phyloP scores from a whole-genome alignment of 352 stramenopile species.

The Pythium brassicae region DNA sequence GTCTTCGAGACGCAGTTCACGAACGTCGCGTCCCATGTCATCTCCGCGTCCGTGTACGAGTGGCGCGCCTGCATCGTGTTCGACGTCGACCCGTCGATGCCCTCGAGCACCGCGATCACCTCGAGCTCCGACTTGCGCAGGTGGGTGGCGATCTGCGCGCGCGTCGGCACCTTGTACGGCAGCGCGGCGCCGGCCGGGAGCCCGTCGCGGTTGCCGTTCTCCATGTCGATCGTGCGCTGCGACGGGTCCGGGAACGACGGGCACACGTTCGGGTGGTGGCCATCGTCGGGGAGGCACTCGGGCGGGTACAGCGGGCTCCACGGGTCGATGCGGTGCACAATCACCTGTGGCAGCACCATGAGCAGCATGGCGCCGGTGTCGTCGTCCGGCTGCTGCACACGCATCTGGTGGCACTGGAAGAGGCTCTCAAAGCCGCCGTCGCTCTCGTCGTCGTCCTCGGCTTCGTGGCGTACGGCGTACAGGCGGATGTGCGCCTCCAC shows the following conservation, averaged over 20 bases:
- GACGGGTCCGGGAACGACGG: constrained; percentile 68
- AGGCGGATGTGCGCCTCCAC: constrained; percentile 80
- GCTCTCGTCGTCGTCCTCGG: constrained; percentile 38
- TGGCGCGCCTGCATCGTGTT: constrained; percentile 86
- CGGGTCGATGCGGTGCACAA: constrained; percentile 83
- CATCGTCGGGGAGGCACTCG: constrained; percentile 52
- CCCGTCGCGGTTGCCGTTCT: constrained; percentile 82
- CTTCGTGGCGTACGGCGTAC: constrained; percentile 77
- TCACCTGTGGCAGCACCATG: constrained; percentile 75
- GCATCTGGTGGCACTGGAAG: constrained; percentile 84
- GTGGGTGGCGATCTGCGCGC: constrained; percentile 68
- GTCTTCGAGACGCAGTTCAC: constrained; percentile 69
- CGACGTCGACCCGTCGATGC: constrained; percentile 80
- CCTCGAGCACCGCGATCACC: constrained; percentile 78
- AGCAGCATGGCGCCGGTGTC: constrained; percentile 76
- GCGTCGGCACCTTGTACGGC: constrained; percentile 61
- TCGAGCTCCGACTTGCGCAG: constrained; percentile 65
- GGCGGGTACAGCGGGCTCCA: constrained; percentile 81
- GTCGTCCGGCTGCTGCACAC: constrained; percentile 86
- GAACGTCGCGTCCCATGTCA: constrained; percentile 79
- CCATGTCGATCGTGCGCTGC: constrained; percentile 69
- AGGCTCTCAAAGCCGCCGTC: constrained; percentile 31
- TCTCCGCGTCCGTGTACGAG: constrained; percentile 78
- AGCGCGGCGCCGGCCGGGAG: constrained; percentile 8
- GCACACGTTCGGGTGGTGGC: constrained; percentile 45